These are phyloP conservation scores for Aureobasidium subglaciale DNA, from an alignment of 2,329 filamentous ascomycete species.

Conservation along the genomic window DNA sequence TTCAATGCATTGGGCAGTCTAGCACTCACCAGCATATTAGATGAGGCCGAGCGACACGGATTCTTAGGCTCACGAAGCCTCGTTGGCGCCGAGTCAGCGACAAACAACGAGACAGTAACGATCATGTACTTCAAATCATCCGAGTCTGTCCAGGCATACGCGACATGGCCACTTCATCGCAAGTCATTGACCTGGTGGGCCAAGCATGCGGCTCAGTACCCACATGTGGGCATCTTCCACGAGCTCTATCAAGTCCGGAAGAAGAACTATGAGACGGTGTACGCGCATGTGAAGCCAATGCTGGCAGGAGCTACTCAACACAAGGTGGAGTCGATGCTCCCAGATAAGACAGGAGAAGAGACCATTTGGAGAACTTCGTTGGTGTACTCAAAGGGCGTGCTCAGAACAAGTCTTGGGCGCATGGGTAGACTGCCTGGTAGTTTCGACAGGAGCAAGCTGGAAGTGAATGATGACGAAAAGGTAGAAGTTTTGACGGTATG, in stretches of 20 bases:
- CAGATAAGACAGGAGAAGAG: conserved; percentile 18
- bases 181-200: conserved; percentile 46
- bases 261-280: conserved; percentile 46
- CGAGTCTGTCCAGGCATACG: conserved; percentile 46
- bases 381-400: conserved; percentile 29
- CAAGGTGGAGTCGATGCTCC: conserved; percentile 21
- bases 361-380: conserved; percentile 25
- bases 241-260: conserved; percentile 45
- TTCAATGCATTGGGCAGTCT: no score
- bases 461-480: background rate
- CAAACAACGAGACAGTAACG: conserved; percentile 35
- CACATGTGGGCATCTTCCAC: conserved; percentile 47
- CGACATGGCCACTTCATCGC: conserved; percentile 43
- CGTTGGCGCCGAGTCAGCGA: conserved; percentile 30
- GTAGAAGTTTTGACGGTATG: background rate
- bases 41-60: conserved; percentile 39
- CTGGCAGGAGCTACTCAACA: conserved; percentile 27
- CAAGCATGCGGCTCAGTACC: conserved; percentile 24
- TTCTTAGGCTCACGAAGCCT: conserved; percentile 41
- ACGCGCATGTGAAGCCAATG: conserved; percentile 34
- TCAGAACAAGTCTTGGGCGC: conserved; percentile 29
- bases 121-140: conserved; percentile 47
- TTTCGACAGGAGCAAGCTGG: background rate
- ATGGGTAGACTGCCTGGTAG: conserved; percentile 20
- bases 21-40: background rate